Evolutionary conservation across 306 rosid genomes (phyloP), one percentile per base, ranked within the genome.

Genomic region (Styphnolobium japonicum): DNA sequence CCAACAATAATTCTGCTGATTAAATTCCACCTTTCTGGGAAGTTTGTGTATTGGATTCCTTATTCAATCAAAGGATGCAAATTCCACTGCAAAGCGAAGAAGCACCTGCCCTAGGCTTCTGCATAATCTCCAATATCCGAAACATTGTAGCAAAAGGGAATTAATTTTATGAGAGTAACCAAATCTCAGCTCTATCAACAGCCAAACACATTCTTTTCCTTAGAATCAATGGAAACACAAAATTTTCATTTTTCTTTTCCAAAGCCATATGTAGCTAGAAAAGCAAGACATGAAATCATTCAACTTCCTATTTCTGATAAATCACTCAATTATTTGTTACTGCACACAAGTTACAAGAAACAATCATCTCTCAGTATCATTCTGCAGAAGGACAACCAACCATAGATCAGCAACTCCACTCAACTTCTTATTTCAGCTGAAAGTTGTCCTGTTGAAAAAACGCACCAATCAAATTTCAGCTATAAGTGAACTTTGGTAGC

Each of bases 331-430:
- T 85, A 88, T 84, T 67, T 66, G 85, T 78, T 67, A 70, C 89
- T 85, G 87, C 89, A 85, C 89, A 85, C 93, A 74, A 85, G 58
- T 78, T 82, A 83, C 91, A 80, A 77, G 69, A 85, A 78, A 85
- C 74, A 88, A 87, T 86, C 81, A 69, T 85, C 77, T 80, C 86
- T 75, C 36, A 31, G 73, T 81, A 81, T 72, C 85, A 77, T 75
- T 80, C 66, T 77, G 62, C 68, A 77, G 85, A 75, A 76, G 76
- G 76, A 82, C 76, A 71, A 84, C 86, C 76, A 71, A 84, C 86
- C 86, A 61, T 57, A 80, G 73, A 81, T 77, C 69, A 69, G 80
- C 87, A 77, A 85, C 84, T 85, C 79, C 89, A 79, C 83, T 86
- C 84, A 80, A 82, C 89, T 25, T 87, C 76, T 72, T 77, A 80